These are phyloP conservation scores for Nakazawaea ishiwadae DNA, from an alignment of 805 yeast genomes.

Conservation along the genomic window DNA sequence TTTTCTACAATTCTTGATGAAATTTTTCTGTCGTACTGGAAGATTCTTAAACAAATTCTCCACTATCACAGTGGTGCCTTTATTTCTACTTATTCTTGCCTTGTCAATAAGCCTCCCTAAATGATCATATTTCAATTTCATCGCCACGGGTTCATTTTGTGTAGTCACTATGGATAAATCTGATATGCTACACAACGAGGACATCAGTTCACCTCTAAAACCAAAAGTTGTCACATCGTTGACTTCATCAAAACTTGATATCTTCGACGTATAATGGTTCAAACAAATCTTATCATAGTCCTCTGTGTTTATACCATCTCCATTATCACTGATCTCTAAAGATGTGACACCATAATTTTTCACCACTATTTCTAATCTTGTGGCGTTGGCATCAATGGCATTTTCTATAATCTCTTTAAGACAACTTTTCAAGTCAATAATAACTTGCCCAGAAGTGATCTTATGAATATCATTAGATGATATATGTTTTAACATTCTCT, in stretches of 20 bases:
- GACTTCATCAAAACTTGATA: constrained; percentile 52
- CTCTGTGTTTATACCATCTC: constrained; percentile 50
- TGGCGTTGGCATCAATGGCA: constrained; percentile 73
- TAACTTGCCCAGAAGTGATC: constrained; percentile 92
- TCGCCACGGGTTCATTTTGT: constrained; percentile 50
- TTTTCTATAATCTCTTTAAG: constrained; percentile 88
- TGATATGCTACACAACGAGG: constrained; percentile 59
- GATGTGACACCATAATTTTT: constrained; percentile 69
- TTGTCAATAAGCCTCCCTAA: constrained; percentile 45
- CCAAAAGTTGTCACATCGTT: constrained; percentile 52
- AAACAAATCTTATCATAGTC: constrained; percentile 53
- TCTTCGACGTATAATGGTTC: constrained; percentile 67
- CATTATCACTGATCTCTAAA: constrained; percentile 66
- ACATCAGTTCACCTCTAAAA: constrained; percentile 78
- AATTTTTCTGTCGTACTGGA: constrained; percentile 80
- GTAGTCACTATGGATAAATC: constrained; percentile 46
- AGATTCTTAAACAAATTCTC: constrained; percentile 56
- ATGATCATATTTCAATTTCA: constrained; percentile 45
- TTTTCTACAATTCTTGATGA: constrained; percentile 58
- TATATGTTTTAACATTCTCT: constrained; percentile 30
- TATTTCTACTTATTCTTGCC: constrained; percentile 35
- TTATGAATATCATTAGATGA: constrained; percentile 55
- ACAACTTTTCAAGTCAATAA: constrained; percentile 69
- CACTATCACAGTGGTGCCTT: constrained; percentile 67
- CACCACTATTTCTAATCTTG: constrained; percentile 62